Evolutionary conservation across 1,284 basidiomycete species (phyloP).

Genomic region (Cystobasidium sp.): DNA sequence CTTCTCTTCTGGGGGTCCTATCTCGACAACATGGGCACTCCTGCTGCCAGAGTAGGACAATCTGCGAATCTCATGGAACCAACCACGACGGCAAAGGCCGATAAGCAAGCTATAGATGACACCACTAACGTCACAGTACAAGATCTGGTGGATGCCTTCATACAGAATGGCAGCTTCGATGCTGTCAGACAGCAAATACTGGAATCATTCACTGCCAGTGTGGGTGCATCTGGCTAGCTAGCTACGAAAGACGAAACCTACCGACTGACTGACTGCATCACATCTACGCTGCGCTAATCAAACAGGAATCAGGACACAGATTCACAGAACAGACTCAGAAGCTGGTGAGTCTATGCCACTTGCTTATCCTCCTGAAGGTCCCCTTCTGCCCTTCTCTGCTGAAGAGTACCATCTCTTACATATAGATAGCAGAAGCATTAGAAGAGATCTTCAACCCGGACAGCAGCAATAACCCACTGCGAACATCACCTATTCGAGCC

Average conservation of each 20-base stretch:
- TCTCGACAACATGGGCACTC: not conserved
- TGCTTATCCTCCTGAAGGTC: not conserved
- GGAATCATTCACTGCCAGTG: slow-evolving; percentile 20
- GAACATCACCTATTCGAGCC: not conserved
- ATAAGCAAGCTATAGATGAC: not conserved
- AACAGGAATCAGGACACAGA: slow-evolving; percentile 25
- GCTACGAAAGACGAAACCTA: no score
- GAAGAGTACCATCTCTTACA: not conserved
- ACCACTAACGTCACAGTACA: slow-evolving; percentile 10
- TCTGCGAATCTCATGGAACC: not conserved
- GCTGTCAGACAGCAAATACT: slow-evolving; percentile 21
- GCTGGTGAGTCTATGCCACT: slow-evolving; percentile 5
- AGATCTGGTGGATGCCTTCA: slow-evolving; percentile 38
- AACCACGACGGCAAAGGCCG: not conserved
- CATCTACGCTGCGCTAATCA: not conserved
- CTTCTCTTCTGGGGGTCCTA: no score
- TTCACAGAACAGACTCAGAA: slow-evolving; percentile 20
- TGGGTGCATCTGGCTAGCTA: not conserved
- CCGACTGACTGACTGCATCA: not conserved
- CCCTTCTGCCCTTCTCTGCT: no score
- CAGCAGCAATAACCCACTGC: not conserved
- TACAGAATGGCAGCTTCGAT: slow-evolving; percentile 30
- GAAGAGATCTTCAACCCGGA: no score
- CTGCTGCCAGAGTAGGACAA: not conserved
- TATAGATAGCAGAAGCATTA: not conserved